Evolutionary conservation across 2,329 filamentous ascomycete genomes (phyloP).

Genomic region (Elsinoe perseae): DNA sequence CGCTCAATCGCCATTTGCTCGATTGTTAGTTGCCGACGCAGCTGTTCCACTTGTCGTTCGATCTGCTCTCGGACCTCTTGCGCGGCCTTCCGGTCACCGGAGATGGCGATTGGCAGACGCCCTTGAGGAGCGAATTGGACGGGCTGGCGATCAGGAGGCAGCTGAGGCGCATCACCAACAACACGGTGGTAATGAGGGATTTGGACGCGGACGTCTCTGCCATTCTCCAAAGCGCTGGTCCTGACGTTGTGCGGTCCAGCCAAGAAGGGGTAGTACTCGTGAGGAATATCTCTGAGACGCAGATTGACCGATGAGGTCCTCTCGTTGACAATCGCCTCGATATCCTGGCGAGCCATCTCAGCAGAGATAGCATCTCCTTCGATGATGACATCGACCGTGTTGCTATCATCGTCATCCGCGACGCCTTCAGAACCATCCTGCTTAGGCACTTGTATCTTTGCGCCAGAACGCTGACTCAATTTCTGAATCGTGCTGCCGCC

Average conservation of each 20-base stretch:
- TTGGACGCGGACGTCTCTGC: conserved; percentile 69
- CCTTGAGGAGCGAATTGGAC: conserved; percentile 63
- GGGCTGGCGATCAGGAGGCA: conserved; percentile 54
- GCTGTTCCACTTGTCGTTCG: conserved; percentile 66
- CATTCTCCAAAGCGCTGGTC: conserved; percentile 60
- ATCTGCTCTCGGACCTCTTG: conserved; percentile 73
- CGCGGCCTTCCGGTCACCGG: conserved; percentile 75
- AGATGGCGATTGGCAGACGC: conserved; percentile 73
- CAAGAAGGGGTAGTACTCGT: conserved; percentile 94
- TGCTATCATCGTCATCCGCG: conserved; percentile 65
- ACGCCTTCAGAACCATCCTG: conserved; percentile 54
- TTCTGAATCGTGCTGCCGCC: conserved; percentile 83
- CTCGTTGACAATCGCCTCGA: conserved; percentile 81
- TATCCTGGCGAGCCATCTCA: conserved; percentile 72
- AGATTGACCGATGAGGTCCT: conserved; percentile 73
- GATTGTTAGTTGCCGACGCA: conserved; percentile 67
- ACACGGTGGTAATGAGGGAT: conserved; percentile 77
- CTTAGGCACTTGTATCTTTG: conserved; percentile 82
- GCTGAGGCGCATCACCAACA: conserved; percentile 56
- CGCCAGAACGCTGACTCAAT: conserved; percentile 82
- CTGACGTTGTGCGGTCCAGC: conserved; percentile 66
- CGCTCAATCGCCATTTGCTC: conserved; percentile 76
- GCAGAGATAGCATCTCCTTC: conserved; percentile 88
- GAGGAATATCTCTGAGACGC: conserved; percentile 73
- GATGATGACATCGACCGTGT: conserved; percentile 74